Evolutionary conservation across 768 basidiomycete genomes (phyloP), one percentile per base, ranked within the genome.

Genomic region (Termitomyces sp.): DNA sequence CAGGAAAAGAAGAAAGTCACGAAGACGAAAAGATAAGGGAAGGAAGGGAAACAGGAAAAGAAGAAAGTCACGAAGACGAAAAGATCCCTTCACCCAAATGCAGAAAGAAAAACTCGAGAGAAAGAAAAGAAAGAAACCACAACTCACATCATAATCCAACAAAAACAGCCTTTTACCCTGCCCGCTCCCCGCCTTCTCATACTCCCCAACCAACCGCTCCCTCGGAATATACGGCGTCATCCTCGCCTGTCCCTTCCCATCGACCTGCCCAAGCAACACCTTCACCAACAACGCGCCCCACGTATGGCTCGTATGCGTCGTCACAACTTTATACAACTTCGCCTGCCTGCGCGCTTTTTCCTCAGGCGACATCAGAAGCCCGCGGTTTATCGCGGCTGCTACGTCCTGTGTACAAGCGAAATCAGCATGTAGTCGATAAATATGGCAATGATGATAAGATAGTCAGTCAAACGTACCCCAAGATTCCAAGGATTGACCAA

Each of bases 401-500:
- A 97, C 91, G 58, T 91, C 93, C 87, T 92, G 65, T 13, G 0
- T 9, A n/a, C 8, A 33, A 18, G 6, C 7, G 22, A 6, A 45
- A 28, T 49, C 24, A 51, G 33, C 22, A 28, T 18, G 35, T 15
- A 22, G 1, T 12, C 13, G 9, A 24, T 11, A 11, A 45, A 7
- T 13, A 20, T 4, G n/a, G 9, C 18, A 11, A n/a, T n/a, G n/a
- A n/a, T n/a, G n/a, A n/a, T n/a, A n/a, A n/a, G n/a, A n/a, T n/a
- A n/a, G n/a, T n/a, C n/a, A n/a, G 58, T n/a, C 44, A 56, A 46
- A 81, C 86, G 46, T 62, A 92, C 93, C 58, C 88, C 91, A 20
- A 98, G 85, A 73, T 96, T 93, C 93, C 96, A 97, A 1, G 96
- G 96, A 74, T 99, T 98, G 60, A 97, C 91, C 63, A 92, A 85